Conservation (phyloP, 139 green algal genomes). For the Chlamydomonas sphaeroides region DNA sequence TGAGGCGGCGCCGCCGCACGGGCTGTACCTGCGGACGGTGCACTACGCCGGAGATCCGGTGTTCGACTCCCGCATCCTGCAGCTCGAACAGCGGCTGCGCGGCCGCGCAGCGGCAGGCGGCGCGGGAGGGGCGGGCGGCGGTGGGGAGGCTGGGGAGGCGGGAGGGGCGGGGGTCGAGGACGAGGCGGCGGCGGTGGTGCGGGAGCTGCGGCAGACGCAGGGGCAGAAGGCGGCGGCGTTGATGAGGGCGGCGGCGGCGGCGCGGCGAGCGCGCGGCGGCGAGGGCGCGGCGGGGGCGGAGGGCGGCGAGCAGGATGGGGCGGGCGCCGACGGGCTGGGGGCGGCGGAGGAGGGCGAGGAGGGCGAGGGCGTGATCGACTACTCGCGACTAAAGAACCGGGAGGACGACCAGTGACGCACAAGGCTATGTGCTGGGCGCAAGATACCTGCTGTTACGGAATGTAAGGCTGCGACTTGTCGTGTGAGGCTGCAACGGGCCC, state of each 20-base stretch:
- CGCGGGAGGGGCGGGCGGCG: background rate
- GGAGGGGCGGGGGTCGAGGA: background rate
- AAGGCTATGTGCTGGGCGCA: too few species aligned
- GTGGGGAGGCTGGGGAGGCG: background rate
- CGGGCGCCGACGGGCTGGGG: background rate
- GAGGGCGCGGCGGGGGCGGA: background rate
- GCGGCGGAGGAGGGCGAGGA: background rate
- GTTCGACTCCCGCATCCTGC: conserved; percentile 9
- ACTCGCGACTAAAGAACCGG: background rate
- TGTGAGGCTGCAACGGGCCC: too few species aligned
- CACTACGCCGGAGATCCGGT: conserved; percentile 21
- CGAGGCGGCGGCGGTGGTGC: background rate
- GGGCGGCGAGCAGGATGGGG: background rate
- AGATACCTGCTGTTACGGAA: too few species aligned
- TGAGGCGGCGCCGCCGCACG: conserved; percentile 54
- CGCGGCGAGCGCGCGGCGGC: background rate
- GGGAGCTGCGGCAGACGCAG: conserved; percentile 26
- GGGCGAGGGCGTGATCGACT: background rate
- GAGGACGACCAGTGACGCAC: conserved; percentile 28
- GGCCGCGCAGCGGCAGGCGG: too few species aligned
- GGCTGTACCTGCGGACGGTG: conserved; percentile 47
- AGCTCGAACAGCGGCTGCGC: background rate
- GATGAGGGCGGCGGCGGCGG: conserved; percentile 19
- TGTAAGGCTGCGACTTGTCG: too few species aligned
- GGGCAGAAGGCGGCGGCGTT: conserved; percentile 33